Conservation (phyloP, 2,329 filamentous ascomycete species). For the Colletotrichum sp. region DNA sequence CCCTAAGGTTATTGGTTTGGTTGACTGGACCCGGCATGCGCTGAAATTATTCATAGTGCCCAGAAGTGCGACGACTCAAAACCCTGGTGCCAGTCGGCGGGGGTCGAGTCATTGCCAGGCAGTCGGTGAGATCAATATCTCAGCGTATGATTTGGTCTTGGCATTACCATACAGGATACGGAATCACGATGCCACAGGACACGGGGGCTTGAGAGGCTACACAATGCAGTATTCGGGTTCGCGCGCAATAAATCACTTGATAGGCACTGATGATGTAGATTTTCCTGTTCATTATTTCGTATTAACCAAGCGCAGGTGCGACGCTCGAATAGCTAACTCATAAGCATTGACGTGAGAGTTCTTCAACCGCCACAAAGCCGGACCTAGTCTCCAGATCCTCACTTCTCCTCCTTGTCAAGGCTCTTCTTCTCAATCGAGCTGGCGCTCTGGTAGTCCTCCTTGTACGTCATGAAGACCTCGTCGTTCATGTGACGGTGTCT, state of each 20-base stretch:
- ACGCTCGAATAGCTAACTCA: background rate
- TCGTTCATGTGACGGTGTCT: slow-evolving; percentile 28
- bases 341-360: background rate
- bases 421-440: background rate
- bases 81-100: background rate
- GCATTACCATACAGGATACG: background rate
- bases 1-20: background rate
- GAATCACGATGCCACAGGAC: background rate
- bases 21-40: background rate
- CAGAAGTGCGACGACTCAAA: background rate
- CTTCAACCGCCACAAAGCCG: background rate
- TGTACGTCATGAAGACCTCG: slow-evolving; percentile 17
- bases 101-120: background rate
- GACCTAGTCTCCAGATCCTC: background rate
- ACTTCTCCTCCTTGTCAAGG: slow-evolving; percentile 1
- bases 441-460: slow-evolving; percentile 1
- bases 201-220: background rate
- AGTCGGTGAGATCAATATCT: background rate
- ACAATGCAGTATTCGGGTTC: background rate
- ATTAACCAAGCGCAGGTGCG: background rate
- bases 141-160: background rate
- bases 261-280: background rate
- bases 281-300: background rate
- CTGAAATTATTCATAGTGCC: background rate
- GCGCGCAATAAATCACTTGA: background rate